These are phyloP conservation scores for Geoglossum glabrum DNA, from an alignment of 495 filamentous ascomycete species.

Conservation along the genomic window DNA sequence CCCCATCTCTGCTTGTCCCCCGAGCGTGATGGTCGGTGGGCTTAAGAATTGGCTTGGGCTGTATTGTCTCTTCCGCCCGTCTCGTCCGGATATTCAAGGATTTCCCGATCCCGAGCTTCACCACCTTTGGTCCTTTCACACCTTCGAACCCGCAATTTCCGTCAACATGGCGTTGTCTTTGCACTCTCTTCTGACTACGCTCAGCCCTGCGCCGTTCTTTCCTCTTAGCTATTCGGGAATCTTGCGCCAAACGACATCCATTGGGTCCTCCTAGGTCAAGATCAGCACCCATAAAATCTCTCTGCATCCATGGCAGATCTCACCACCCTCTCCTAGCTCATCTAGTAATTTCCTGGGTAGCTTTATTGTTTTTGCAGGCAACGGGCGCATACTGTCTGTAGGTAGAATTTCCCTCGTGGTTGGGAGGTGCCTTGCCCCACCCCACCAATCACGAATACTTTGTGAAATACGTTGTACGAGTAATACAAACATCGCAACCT, in stretches of 20 bases:
- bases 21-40: neutral
- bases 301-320: neutral
- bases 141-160: neutral
- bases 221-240: constrained; percentile 15
- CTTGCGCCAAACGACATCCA: neutral
- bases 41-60: neutral
- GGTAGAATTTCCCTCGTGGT: neutral
- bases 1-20: neutral
- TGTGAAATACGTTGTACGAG: constrained; percentile 30
- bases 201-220: constrained; percentile 43
- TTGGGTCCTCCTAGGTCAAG: neutral
- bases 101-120: constrained; percentile 12
- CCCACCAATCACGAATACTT: constrained; percentile 18
- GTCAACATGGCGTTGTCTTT: constrained; percentile 11
- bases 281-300: neutral
- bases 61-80: too few relatives aligned
- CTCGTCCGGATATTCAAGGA: neutral
- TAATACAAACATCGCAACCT: constrained; percentile 22
- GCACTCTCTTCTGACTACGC: constrained; percentile 32
- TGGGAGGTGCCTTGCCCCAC: too few relatives aligned
- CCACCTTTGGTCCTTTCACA: constrained; percentile 20
- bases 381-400: constrained; percentile 15
- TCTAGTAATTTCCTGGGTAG: constrained; percentile 40
- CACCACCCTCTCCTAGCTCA: constrained; percentile 32
- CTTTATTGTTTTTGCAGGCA: constrained; percentile 35